These are phyloP conservation scores for Cryptosporidium sp. DNA, from an alignment of 169 alveolate genomes.

Conservation along the genomic window DNA sequence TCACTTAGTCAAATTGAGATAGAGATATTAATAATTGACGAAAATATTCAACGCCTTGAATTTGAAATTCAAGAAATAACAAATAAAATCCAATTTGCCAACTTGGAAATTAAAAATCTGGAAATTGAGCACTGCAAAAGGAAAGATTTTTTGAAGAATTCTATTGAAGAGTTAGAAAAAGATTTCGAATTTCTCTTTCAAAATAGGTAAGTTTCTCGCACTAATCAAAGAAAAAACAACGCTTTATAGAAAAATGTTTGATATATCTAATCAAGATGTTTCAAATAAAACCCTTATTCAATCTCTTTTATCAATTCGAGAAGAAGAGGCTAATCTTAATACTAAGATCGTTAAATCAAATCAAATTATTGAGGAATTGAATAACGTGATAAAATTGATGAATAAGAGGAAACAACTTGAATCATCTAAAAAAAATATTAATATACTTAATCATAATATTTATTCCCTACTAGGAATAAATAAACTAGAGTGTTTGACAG, in stretches of 20 bases:
- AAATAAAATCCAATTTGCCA: conserved; percentile 31
- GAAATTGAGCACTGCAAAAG: conserved; percentile 38
- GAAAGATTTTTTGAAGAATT: conserved; percentile 6
- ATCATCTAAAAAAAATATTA: not conserved
- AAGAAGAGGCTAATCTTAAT: not conserved
- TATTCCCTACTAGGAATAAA: not conserved
- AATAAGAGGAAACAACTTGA: not conserved
- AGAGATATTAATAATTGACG: conserved; percentile 34
- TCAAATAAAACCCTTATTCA: conserved; percentile 7
- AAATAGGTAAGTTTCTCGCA: conserved; percentile 37
- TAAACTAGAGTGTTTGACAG: not conserved
- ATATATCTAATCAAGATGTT: not conserved
- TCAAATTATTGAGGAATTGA: conserved; percentile 1
- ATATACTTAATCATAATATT: not conserved
- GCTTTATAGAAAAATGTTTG: not conserved
- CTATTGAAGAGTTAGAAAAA: not conserved
- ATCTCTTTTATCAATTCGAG: not conserved
- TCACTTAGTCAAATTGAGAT: conserved; percentile 8
- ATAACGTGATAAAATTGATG: not conserved
- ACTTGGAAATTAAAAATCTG: conserved; percentile 38
- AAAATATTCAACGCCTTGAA: conserved; percentile 28
- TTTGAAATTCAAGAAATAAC: conserved; percentile 46
- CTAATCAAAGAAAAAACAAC: not conserved
- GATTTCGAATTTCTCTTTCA: conserved; percentile 22
- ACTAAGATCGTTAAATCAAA: not conserved